phyloP scores from a whole-genome alignment of 768 basidiomycete species.

The Asterophora lycoperdoides region DNA sequence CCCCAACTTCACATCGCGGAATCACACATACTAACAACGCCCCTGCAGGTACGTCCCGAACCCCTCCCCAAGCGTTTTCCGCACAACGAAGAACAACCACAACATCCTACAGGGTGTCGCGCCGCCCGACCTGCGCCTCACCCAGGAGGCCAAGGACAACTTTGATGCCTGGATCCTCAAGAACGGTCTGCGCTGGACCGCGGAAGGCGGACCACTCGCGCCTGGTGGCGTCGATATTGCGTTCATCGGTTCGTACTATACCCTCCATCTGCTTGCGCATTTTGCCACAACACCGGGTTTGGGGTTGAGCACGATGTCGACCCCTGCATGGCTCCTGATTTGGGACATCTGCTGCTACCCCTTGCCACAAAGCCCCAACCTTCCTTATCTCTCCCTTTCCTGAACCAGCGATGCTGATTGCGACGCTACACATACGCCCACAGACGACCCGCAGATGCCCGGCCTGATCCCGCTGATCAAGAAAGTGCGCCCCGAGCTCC shows the following conservation, averaged over 20 bases:
- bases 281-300: background rate
- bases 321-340: no score
- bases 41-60: slow-evolving; percentile 75
- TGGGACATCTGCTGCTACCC: no score
- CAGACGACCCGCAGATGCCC: slow-evolving; percentile 90
- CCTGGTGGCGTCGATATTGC: slow-evolving; percentile 82
- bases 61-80: slow-evolving; percentile 85
- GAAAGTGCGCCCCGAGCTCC: slow-evolving; percentile 76
- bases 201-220: slow-evolving; percentile 79
- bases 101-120: slow-evolving; percentile 94
- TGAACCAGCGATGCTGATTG: background rate
- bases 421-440: background rate
- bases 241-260: slow-evolving; percentile 67
- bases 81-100: slow-evolving; percentile 94
- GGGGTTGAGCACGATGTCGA: no score
- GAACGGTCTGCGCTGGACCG: slow-evolving; percentile 86
- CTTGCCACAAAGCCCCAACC: background rate
- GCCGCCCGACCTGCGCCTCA: slow-evolving; percentile 69
- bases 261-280: background rate
- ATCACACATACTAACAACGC: background rate
- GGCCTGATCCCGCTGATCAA: slow-evolving; percentile 91
- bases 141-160: slow-evolving; percentile 69
- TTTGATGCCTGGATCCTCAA: slow-evolving; percentile 88
- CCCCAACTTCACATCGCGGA: background rate
- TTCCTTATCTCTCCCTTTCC: background rate